Evolutionary conservation across 768 basidiomycete genomes (phyloP).

Genomic region (Mycena vulgaris): DNA sequence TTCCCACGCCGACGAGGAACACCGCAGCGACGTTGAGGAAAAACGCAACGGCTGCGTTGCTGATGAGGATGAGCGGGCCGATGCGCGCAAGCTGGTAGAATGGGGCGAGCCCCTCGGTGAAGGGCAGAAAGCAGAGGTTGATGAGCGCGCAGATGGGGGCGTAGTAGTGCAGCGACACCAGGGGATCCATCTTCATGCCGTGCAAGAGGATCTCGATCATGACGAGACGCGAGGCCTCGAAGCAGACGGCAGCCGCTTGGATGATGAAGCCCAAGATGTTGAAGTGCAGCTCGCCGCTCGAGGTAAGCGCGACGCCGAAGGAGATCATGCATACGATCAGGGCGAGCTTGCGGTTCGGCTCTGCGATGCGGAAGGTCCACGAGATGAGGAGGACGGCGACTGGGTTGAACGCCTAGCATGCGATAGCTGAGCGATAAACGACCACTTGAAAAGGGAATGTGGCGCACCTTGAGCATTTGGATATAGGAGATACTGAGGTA

Average conservation of each 20-base stretch:
- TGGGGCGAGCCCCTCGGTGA: constrained; percentile 93
- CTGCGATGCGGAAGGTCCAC: constrained; percentile 88
- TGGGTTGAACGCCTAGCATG: constrained; percentile 70
- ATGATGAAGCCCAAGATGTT: constrained; percentile 88
- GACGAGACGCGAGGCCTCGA: constrained; percentile 94
- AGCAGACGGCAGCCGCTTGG: constrained; percentile 78
- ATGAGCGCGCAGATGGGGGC: constrained; percentile 95
- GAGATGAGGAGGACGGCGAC: constrained; percentile 94
- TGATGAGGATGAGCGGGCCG: constrained; percentile 80
- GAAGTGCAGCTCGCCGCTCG: constrained; percentile 89
- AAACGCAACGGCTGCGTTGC: constrained; percentile 92
- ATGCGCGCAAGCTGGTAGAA: constrained; percentile 80
- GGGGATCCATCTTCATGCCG: constrained; percentile 97
- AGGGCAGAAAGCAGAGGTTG: constrained; percentile 88
- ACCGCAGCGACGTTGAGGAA: constrained; percentile 94
- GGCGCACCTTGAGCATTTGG: constrained; percentile 91
- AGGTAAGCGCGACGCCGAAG: constrained; percentile 89
- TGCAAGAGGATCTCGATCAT: constrained; percentile 97
- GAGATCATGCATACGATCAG: constrained; percentile 94
- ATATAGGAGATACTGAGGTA: constrained; percentile 96
- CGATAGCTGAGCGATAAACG: constrained; percentile 57
- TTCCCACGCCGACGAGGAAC: constrained; percentile 91
- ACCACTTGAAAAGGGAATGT: constrained; percentile 42
- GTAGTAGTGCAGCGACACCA: constrained; percentile 96
- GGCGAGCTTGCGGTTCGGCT: constrained; percentile 85